Evolutionary conservation across 2,329 filamentous ascomycete genomes (phyloP).

Genomic region (Alternaria longipes): DNA sequence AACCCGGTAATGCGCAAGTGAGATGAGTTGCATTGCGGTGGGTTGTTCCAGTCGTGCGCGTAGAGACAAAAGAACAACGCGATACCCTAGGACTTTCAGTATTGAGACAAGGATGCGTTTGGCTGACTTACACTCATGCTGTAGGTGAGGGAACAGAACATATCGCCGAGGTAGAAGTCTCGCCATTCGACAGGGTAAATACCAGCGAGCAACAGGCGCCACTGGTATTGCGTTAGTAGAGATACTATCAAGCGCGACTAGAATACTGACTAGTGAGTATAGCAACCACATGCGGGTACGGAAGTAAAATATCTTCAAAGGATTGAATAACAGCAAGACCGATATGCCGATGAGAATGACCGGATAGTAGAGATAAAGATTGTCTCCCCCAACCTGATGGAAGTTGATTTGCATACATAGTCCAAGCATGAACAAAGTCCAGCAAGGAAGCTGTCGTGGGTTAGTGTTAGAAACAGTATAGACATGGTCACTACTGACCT

Average conservation of each 20-base stretch:
- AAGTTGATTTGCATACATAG: slow-evolving; percentile 93
- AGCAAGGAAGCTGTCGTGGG: slow-evolving; percentile 72
- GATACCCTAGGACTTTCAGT: slow-evolving; percentile 68
- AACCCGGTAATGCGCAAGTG: slow-evolving; percentile 88
- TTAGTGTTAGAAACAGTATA: slow-evolving; percentile 13
- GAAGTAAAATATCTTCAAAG: slow-evolving; percentile 76
- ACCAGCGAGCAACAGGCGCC: slow-evolving; percentile 84
- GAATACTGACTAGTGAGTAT: slow-evolving; percentile 78
- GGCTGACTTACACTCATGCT: slow-evolving; percentile 75
- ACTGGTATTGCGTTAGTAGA: slow-evolving; percentile 62
- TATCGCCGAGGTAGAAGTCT: slow-evolving; percentile 97
- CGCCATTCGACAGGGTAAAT: slow-evolving; percentile 94
- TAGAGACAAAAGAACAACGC: slow-evolving; percentile 96
- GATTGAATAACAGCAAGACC: slow-evolving; percentile 75
- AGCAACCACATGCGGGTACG: slow-evolving; percentile 84
- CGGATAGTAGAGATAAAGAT: slow-evolving; percentile 86
- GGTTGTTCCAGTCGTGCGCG: slow-evolving; percentile 76
- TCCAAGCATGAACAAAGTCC: slow-evolving; percentile 79
- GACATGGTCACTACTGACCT: slow-evolving; percentile 57
- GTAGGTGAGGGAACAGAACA: slow-evolving; percentile 96
- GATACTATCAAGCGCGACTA: neutral
- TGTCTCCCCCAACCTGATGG: slow-evolving; percentile 68
- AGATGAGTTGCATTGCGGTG: slow-evolving; percentile 81
- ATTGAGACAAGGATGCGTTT: neutral
- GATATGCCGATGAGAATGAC: slow-evolving; percentile 79